Evolutionary conservation across 495 filamentous ascomycete genomes (phyloP).

Genomic region (Aspergillus kassunensis): DNA sequence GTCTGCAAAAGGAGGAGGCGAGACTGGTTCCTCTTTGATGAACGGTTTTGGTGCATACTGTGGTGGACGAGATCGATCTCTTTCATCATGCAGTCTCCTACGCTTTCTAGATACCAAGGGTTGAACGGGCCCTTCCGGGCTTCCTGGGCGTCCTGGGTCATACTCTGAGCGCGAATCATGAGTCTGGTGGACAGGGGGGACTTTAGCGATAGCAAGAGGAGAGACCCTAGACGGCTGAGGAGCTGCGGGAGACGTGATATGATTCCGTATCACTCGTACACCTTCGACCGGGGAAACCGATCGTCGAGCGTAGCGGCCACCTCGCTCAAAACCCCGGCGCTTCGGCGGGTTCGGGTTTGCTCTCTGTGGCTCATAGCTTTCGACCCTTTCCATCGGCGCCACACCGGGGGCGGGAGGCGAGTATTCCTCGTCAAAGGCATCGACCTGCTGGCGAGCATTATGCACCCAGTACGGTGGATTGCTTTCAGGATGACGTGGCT

Average conservation of each 20-base stretch:
- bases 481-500: slow-evolving; percentile 19
- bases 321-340: slow-evolving; percentile 19
- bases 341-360: slow-evolving; percentile 17
- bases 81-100: slow-evolving; percentile 39
- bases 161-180: slow-evolving; percentile 27
- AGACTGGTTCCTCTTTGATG: slow-evolving; percentile 86
- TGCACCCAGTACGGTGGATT: slow-evolving; percentile 18
- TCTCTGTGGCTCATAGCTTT: slow-evolving; percentile 24
- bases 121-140: slow-evolving; percentile 34
- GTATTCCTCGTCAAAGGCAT: slow-evolving; percentile 41
- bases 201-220: slow-evolving; percentile 63
- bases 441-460: slow-evolving; percentile 21
- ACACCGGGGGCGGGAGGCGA: slow-evolving; percentile 44
- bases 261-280: slow-evolving; percentile 53
- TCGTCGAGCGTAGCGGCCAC: slow-evolving; percentile 18
- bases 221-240: slow-evolving; percentile 81
- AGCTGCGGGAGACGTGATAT: slow-evolving; percentile 68
- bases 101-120: slow-evolving; percentile 44
- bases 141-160: slow-evolving; percentile 26
- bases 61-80: slow-evolving; percentile 26
- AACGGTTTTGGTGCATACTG: slow-evolving; percentile 45
- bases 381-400: slow-evolving; percentile 29
- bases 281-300: slow-evolving; percentile 28
- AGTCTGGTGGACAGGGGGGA: slow-evolving; percentile 42
- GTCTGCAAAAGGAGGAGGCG: slow-evolving; percentile 67